A percentile compares a stretch with the other conserved stretches of the same genome.
phyloP scores from a whole-genome alignment of 1,284 basidiomycete genomes.

The Psilocybe mexicana region DNA sequence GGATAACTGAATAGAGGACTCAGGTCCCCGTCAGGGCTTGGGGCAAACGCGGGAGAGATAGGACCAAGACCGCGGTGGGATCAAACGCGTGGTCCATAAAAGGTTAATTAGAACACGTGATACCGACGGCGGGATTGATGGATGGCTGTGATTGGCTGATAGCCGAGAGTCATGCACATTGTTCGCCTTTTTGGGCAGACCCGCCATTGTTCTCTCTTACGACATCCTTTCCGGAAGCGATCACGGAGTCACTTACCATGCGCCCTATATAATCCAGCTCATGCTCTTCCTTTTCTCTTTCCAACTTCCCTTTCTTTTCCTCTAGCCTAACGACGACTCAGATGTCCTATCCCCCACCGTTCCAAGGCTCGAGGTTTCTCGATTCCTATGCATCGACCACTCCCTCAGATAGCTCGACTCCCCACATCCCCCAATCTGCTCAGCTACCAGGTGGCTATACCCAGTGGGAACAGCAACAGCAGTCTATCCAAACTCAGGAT shows the following conservation, averaged over 20 bases:
- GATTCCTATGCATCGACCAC: neutral
- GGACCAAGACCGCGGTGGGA: neutral
- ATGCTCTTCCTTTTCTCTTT: neutral
- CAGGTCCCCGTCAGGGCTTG: neutral
- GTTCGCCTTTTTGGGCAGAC: neutral
- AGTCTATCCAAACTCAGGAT: neutral
- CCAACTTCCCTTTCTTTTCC: neutral
- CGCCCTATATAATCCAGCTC: conserved; percentile 1
- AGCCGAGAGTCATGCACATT: neutral
- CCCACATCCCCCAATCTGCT: neutral
- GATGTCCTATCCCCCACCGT: neutral
- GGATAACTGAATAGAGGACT: too few species aligned
- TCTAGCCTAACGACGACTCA: neutral
- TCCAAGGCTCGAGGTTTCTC: neutral
- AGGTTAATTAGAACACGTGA: neutral
- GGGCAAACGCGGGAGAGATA: neutral
- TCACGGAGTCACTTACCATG: neutral
- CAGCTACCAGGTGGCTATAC: conserved; percentile 26
- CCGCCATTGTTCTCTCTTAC: conserved; percentile 1
- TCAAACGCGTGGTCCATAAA: neutral
- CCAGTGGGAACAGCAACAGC: conserved; percentile 31
- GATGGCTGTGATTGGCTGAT: neutral
- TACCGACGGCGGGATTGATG: conserved; percentile 5
- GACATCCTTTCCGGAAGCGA: neutral
- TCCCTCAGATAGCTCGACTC: neutral